Percentiles rank a stretch among this genome's conserved stretches.
phyloP scores from a whole-genome alignment of 1,284 basidiomycete species.

The Ganoderma resinaceum region DNA sequence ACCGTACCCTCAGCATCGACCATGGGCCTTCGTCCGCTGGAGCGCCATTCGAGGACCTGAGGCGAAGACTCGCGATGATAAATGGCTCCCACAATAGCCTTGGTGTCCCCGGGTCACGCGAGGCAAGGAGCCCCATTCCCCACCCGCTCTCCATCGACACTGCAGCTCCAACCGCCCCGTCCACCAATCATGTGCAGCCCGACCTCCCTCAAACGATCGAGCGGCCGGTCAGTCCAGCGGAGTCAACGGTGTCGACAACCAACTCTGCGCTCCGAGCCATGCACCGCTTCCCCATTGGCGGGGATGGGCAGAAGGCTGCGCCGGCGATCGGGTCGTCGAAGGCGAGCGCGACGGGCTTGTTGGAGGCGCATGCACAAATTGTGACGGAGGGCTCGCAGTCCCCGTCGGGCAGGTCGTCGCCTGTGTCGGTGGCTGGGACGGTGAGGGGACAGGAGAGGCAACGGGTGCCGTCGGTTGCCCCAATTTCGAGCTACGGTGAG shows the following conservation, averaged over 20 bases:
- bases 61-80: constrained; percentile 71
- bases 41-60: constrained; percentile 77
- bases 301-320: constrained; percentile 82
- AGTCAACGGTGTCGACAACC: constrained; percentile 72
- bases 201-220: constrained; percentile 48
- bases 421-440: constrained; percentile 64
- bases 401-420: constrained; percentile 74
- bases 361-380: constrained; percentile 74
- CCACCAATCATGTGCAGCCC: constrained; percentile 38
- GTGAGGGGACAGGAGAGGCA: constrained; percentile 53
- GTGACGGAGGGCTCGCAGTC: constrained; percentile 69
- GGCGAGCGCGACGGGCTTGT: constrained; percentile 75
- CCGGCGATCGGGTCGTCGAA: constrained; percentile 85
- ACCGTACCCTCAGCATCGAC: constrained; percentile 55
- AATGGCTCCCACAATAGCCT: constrained; percentile 74
- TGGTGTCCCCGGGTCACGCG: constrained; percentile 51
- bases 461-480: constrained; percentile 56
- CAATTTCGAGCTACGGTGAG: constrained; percentile 78
- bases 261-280: constrained; percentile 62
- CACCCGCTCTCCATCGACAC: constrained; percentile 33
- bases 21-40: constrained; percentile 40
- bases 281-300: constrained; percentile 70
- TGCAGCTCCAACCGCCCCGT: constrained; percentile 37
- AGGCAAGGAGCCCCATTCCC: constrained; percentile 49
- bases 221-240: constrained; percentile 74